Base-by-base conservation (phyloP, 1,139 yeast species). In the Hyphopichia burtonii region DNA sequence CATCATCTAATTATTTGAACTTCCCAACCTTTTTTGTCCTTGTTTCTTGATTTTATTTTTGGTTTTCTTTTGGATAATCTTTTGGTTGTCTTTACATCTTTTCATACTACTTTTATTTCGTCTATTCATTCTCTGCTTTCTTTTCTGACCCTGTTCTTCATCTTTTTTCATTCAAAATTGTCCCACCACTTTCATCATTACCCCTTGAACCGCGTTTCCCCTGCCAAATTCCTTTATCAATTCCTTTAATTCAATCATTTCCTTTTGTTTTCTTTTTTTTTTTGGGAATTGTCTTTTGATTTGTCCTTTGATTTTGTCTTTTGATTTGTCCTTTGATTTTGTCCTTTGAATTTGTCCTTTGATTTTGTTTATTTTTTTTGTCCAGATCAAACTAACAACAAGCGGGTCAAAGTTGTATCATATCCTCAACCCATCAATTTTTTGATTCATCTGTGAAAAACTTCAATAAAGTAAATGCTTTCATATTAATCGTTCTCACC, bases 331-430 rank as follows among this genome's bases (percentile, higher is more conserved):
- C 23, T 22, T 34, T 22, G 22, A 20, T 34, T 34, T 34, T 22
- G 12, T 9, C 8, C 6, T 31, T 31, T 16, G 6, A 12, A 12
- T 31, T 12, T 31, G 5, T 20, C 22, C 23, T 22, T 34, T 22
- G 22, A 20, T 34, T 34, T 34, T 22, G 12, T 9, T 9, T 9
- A 14, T 31, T 16, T 5, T 9, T 9, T 31, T 12, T 31, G 5
- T 10, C n/a, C 34, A 31, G 34, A 31, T 31, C 34, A 31, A 31
- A 16, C 22, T 31, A 31, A 31, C 34, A 31, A 31, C 34, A 10
- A 31, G 20, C 22, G 34, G 20, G 17, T 31, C 22, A 11, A 30
- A 30, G 17, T 25, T 12, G 12, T 9, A 25, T 25, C 28, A 11
- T 8, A 10, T 25, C 7, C 28, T 30, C 18, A 30, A 30, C 32